Evolutionary conservation across 768 basidiomycete genomes (phyloP).

Genomic region (Boletus sensibilis): DNA sequence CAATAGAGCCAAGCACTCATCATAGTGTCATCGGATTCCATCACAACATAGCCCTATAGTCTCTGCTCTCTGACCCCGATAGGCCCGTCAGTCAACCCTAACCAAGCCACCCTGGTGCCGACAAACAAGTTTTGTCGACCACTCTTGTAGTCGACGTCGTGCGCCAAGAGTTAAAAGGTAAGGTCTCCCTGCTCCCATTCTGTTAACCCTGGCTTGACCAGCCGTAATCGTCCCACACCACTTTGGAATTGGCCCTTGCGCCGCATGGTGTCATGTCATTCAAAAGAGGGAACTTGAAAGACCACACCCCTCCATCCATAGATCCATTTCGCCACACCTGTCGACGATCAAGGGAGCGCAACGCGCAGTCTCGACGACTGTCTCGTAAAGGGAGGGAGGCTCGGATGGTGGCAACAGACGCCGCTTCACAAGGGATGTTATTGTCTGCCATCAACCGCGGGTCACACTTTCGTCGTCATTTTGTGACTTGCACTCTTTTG

Average conservation of each 20-base stretch:
- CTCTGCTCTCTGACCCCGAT: neutral
- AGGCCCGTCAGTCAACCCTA: neutral
- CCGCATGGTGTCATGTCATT: neutral
- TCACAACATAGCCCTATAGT: neutral
- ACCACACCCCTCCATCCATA: neutral
- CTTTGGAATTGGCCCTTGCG: too few species aligned
- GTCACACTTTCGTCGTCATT: neutral
- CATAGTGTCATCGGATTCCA: neutral
- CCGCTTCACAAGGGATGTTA: too few species aligned
- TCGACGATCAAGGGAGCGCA: neutral
- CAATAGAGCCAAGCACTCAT: neutral
- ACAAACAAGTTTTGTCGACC: neutral
- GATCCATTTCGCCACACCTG: neutral
- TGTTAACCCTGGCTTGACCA: neutral
- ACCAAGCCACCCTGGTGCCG: neutral
- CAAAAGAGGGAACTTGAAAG: neutral
- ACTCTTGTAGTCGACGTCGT: neutral
- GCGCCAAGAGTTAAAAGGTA: neutral
- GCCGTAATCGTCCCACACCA: too few species aligned
- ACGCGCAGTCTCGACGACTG: neutral
- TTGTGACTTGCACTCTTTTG: too few species aligned
- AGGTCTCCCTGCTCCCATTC: neutral
- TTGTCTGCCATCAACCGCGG: neutral
- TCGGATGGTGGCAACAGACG: too few species aligned
- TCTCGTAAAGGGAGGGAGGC: neutral